These are phyloP conservation scores for Stagonosporopsis cucurbitacearum DNA, from an alignment of 2,329 filamentous ascomycete genomes.

Conservation along the genomic window DNA sequence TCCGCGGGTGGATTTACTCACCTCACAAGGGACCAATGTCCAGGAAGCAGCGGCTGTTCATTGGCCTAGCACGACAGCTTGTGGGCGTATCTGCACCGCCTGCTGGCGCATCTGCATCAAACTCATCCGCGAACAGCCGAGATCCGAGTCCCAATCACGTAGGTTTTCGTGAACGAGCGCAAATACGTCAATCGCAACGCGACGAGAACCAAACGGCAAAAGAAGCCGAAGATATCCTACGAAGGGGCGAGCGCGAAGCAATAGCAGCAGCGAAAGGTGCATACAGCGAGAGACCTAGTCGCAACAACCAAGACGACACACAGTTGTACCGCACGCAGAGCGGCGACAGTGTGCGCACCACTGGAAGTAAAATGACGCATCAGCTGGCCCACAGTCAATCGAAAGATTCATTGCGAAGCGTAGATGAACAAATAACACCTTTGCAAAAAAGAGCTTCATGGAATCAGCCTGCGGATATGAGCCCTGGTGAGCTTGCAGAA, in stretches of 20 bases:
- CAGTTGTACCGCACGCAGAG: constrained; percentile 49
- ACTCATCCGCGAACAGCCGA: constrained; percentile 52
- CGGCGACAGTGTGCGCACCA: constrained; percentile 34
- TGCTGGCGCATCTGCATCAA: constrained; percentile 48
- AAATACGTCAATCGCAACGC: constrained; percentile 59
- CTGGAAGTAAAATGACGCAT: constrained; percentile 24
- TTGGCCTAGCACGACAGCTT: constrained; percentile 84
- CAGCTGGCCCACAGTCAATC: constrained; percentile 37
- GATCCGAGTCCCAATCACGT: constrained; percentile 51
- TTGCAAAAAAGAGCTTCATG: constrained; percentile 59
- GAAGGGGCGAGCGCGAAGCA: constrained; percentile 73
- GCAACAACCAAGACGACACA: constrained; percentile 54
- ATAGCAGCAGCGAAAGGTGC: constrained; percentile 72
- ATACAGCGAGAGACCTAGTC: constrained; percentile 71
- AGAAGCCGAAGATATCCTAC: constrained; percentile 79
- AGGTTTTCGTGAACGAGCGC: constrained; percentile 44
- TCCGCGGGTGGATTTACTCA: constrained; percentile 92
- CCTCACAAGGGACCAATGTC: constrained; percentile 85
- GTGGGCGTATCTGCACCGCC: constrained; percentile 81
- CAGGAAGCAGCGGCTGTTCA: constrained; percentile 82
- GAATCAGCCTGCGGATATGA: constrained; percentile 67
- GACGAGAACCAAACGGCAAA: constrained; percentile 73
- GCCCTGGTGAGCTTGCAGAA: constrained; percentile 73
- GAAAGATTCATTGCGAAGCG: constrained; percentile 33
- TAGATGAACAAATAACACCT: constrained; percentile 42